Base-by-base conservation (phyloP, 192 early-diverging fungal genomes). In the Podila epicladia region DNA sequence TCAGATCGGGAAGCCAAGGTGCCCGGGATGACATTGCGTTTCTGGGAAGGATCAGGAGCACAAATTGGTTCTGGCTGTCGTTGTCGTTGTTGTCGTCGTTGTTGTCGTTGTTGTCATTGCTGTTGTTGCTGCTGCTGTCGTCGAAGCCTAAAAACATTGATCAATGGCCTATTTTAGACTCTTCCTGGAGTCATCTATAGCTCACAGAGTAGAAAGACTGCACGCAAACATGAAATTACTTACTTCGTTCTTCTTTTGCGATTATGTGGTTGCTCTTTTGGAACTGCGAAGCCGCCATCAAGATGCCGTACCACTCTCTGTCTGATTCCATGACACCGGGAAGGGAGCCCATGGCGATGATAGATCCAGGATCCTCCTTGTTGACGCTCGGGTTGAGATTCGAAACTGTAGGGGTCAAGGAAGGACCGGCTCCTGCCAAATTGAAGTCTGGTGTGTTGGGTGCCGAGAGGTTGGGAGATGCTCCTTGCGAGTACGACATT, bases 1-100 rank as follows among this genome's bases (percentile, higher is more conserved):
- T 80, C 9, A 80, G 28, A 35, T 80, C 77, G 15, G 77, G 77
- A 3, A 80, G 55, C 77, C 77, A 80, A 9, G 77, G 77, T 0
- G 77, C 70, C 57, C 55, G 67, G 0, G 65, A 28, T 41, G 22
- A 61, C 12, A 20, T 31, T 0, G 65, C 55, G 22, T 51, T 73
- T 26, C 60, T 62, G 41, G 77, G 77, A 6, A 80, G 24, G 22
- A 80, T 65, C 13, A 80, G 58, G 24, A 80, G 62, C 15, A 80
- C 71, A 41, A 80, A 72, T 33, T 67, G 58, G 19, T 71, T 70
- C 24, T 59, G 6, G 32, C 67, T 15, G 28, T 64, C 13, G 4
- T 51, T 17, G 7, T 53, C 22, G 20, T 24, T 55, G 20, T 7
- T 55, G 9, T 55, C n/a, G n/a, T n/a, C n/a, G 28, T 64, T 4